Base-by-base conservation (phyloP, 2,329 filamentous ascomycete species). In the Colletotrichum paranaense region DNA sequence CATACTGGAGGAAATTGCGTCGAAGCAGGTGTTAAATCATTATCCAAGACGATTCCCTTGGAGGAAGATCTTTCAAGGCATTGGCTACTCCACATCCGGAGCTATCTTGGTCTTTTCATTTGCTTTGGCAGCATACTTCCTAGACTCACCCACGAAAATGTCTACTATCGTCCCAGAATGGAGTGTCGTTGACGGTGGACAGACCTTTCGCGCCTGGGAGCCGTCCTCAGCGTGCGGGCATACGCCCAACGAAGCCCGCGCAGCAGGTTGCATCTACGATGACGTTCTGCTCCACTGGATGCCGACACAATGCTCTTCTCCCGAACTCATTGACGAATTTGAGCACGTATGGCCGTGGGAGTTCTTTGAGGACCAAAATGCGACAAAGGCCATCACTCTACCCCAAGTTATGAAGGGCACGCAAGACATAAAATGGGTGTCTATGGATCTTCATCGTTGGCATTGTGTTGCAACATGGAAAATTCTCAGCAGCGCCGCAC, bases 391-490 rank as follows among this genome's bases (percentile, higher is more conserved):
- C 0, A n/a, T 49, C 7, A 49, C 42, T n/a, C 19, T 49, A 9
- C 7, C 42, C 1, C 42, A 64, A 4, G 62, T 64, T 12, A 64
- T 28, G 19, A 9, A 64, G 8, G 62, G 62, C 16, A 55, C 46
- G 22, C 62, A 64, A 4, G 49, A 64, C 22, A 64, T 64, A 19
- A 64, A 64, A 8, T 64, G 62, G 62, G 62, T 64, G 26, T 64
- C 62, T 14, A 64, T 64, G 49, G 62, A 64, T 22, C 49, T 64
- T 6, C 62, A 64, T 35, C 46, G 62, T 11, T 65, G 62, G 62
- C 62, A 65, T 24, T 65, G 62, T 32, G 62, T 65, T 14, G 62
- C 52, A 4, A 65, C 62, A 8, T 57, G 62, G 62, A 65, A 65
- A n/a, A 57, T 65, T 11, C 62, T 65, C 5, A 57, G 62, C 24